Evolutionary conservation across 148 eudicot genomes (phyloP), one percentile per base, ranked within the genome.

Genomic region (Vaccinium vitisidaea): DNA sequence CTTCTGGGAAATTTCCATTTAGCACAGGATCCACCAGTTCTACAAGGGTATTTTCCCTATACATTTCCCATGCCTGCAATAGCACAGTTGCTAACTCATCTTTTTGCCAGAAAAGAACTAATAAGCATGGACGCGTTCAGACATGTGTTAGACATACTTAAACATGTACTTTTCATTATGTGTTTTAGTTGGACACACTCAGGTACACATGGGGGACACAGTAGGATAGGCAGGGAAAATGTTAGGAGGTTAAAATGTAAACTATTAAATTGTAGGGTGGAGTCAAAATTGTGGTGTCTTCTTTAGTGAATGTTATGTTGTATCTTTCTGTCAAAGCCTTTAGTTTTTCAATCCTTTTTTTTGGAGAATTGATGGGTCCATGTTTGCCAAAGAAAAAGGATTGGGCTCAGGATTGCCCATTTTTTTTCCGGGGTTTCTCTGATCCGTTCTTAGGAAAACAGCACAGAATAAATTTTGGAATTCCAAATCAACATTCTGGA

Each of bases 11-110:
- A 15, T 85, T 89, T 23, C 86, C 87, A 1, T 86, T 83, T 8
- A 93, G 87, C 5, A 84, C 48, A 3, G 93, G 91, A 80, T 94
- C 98, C 36, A 92, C 88, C 55, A 93, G 84, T 67, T 80, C 83
- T 14, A 80, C 39, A 27, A 92, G 90, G 65, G 82, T 79, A 67
- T 90, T 74, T 0, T 71, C 87, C 65, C 82, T 83, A 89, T 93
- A 90, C 92, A 91, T 84, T 69, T 89, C 88, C 93, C 95, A 94
- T 74, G 87, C 94, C 98, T 94, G 88, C 83, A 88, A 2, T 58
- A 6, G 23, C 80, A 74, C 13, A 61, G 46, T 7, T 21, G 36
- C 12, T 15, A 74, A 12, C 12, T 9, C 30, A 65, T 65, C 30
- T 65, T 65, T 65, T 65, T n/a, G 13, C 10, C 70, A 65, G 71